A percentile compares a stretch with the other conserved stretches of the same genome.
Evolutionary conservation across 805 yeast species (phyloP).

Genomic region (Pichia nakasei): DNA sequence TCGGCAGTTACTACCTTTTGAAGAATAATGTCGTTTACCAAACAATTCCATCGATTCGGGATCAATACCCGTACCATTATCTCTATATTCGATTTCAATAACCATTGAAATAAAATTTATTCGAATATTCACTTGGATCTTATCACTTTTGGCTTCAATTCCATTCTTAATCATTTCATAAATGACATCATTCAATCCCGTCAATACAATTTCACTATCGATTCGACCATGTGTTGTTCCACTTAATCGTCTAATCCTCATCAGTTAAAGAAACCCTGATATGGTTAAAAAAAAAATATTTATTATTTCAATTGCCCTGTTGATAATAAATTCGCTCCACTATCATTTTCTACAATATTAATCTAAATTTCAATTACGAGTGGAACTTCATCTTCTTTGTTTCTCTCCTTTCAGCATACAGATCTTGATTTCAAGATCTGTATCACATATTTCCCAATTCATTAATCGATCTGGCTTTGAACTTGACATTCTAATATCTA

Average conservation of each 20-base stretch:
- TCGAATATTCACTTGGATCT: constrained; percentile 23
- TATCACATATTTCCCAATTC: not conserved
- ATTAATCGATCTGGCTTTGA: not conserved
- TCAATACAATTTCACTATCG: constrained; percentile 26
- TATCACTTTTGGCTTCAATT: constrained; percentile 42
- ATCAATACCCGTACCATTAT: constrained; percentile 66
- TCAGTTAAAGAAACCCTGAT: constrained; percentile 2
- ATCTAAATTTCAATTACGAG: not conserved
- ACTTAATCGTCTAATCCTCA: not conserved
- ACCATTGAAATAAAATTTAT: constrained; percentile 19
- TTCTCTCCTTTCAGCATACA: not conserved
- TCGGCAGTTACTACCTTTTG: constrained; percentile 39
- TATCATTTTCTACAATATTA: no score
- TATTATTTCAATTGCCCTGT: not conserved
- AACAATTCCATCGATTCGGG: constrained; percentile 37
- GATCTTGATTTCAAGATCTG: no score
- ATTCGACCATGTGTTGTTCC: not conserved
- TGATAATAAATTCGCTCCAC: not conserved
- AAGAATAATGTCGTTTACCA: constrained; percentile 45
- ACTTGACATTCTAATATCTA: not conserved
- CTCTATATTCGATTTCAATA: constrained; percentile 36
- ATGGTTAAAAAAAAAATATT: no score
- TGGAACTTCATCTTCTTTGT: not conserved
- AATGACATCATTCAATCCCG: constrained; percentile 33
- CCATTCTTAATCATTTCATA: constrained; percentile 47